Evolutionary conservation across 2,329 filamentous ascomycete species (phyloP), one percentile per base, ranked within the genome.

Genomic region (Zymoseptoria brevis): DNA sequence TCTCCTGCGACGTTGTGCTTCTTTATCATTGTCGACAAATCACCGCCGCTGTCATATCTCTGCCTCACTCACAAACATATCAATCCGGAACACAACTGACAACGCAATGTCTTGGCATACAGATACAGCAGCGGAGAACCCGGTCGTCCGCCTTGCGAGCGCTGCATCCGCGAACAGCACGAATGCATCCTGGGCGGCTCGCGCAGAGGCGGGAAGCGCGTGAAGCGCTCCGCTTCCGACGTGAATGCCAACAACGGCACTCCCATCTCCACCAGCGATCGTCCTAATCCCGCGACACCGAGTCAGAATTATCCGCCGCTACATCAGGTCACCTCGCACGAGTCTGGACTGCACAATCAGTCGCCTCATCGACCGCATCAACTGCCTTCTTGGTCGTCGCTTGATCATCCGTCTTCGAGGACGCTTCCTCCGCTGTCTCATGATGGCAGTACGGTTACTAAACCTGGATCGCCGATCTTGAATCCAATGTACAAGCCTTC

Each of bases 111-210:
- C 13, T n/a, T 13, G 19, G 19, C 35, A 8, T 54, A n/a, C 55
- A 70, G 69, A 53, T 70, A 71, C 60, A 68, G 65, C 53, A 71
- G 67, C 53, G 69, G 68, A 41, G 66, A 69, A 49, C 68, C 68
- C 7, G 68, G 66, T 4, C 61, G 67, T 21, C 69, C 69, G 16
- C 69, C 69, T 13, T 72, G 69, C 56, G 69, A 72, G 57, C 58
- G 69, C 57, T 72, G 69, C 59, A 71, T 72, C 45, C 61, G 69
- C 16, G 69, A 72, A 52, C 68, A 72, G 54, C 69, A 71, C 54
- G 69, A 72, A 60, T 72, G 69, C 57, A 58, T 72, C 24, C 68
- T 72, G 4, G 69, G 69, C 53, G 68, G 68, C 16, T 71, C 69
- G 19, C 63, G 69, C 35, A 62, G 69, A 54, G 69, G 69, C 13